Evolutionary conservation across 2,329 filamentous ascomycete genomes (phyloP), one percentile per base, ranked within the genome.

Genomic region (Colletotrichum chrysophilum): DNA sequence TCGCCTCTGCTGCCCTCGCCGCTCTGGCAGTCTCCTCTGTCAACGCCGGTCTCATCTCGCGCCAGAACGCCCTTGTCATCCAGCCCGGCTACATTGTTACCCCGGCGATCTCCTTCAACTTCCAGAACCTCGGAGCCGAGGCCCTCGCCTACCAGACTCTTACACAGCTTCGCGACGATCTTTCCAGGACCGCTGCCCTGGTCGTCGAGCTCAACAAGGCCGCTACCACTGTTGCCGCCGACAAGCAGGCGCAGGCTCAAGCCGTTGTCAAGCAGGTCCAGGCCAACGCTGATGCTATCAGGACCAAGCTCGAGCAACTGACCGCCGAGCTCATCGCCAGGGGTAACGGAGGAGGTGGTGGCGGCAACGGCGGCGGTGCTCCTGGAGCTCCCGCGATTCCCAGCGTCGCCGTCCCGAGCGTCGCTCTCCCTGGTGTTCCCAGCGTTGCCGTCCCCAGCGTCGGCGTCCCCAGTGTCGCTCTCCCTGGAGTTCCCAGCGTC

Each of bases 1-100:
- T 77, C 43, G 34, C 75, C 71, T 30, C 67, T 48, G 71, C 69
- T 21, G 69, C 74, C 14, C 28, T 78, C 52, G 76, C 78, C 38
- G 66, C 71, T n/a, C 24, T 78, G 26, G 65, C 77, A 34, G 18
- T 77, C 34, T 24, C 76, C 38, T 52, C 70, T 4, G 70, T 69
- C 10, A 43, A 74, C 16, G 64, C 70, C 13, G 67, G 60, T 8
- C 32, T 74, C n/a, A 58, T 52, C 30, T 43, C 65, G 24, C 58
- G 69, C 16, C 55, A 76, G 16, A 36, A 62, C 58, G 58, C 28
- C 4, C 16, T 68, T 8, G 48, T 36, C 26, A 52, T 71, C 34
- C 21, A 48, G 9, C 62, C 73, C 16, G 64, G 48, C 38, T 58
- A 38, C 18, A 32, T 76, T 7, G 58, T 69, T 8, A 7, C 5